These are phyloP conservation scores for Talaromyces sp. DNA, from an alignment of 2,329 filamentous ascomycete genomes.

Conservation along the genomic window DNA sequence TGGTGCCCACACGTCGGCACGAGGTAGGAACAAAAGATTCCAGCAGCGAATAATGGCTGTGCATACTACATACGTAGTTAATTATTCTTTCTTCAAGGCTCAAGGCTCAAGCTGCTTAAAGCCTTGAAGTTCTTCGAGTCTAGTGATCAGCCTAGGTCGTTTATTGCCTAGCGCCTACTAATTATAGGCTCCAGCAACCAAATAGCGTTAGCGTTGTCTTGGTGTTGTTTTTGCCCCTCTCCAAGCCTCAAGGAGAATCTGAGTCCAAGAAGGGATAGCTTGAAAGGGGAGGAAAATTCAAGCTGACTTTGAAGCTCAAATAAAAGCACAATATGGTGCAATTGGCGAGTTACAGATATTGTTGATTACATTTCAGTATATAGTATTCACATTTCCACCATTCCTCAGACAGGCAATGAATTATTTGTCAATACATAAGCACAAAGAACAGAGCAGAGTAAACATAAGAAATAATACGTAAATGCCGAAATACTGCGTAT, in stretches of 20 bases:
- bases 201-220: constrained; percentile 5
- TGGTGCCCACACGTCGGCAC: neutral
- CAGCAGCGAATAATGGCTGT: constrained; percentile 3
- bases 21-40: constrained; percentile 4
- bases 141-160: neutral
- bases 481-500: neutral
- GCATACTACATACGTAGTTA: neutral
- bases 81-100: too few species aligned
- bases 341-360: neutral
- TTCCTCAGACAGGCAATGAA: neutral
- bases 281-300: neutral
- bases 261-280: neutral
- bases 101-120: too few species aligned
- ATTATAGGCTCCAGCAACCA: constrained; percentile 3
- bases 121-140: too few species aligned
- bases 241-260: neutral
- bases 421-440: neutral
- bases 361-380: too few species aligned
- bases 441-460: neutral
- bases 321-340: neutral
- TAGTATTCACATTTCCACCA: neutral
- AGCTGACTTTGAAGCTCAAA: neutral
- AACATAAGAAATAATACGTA: neutral
- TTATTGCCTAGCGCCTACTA: neutral
- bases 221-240: constrained; percentile 1